Percentiles rank a stretch among this genome's conserved stretches.
Evolutionary conservation across 2,329 filamentous ascomycete species (phyloP).

Genomic region (Penicillium occitanis): DNA sequence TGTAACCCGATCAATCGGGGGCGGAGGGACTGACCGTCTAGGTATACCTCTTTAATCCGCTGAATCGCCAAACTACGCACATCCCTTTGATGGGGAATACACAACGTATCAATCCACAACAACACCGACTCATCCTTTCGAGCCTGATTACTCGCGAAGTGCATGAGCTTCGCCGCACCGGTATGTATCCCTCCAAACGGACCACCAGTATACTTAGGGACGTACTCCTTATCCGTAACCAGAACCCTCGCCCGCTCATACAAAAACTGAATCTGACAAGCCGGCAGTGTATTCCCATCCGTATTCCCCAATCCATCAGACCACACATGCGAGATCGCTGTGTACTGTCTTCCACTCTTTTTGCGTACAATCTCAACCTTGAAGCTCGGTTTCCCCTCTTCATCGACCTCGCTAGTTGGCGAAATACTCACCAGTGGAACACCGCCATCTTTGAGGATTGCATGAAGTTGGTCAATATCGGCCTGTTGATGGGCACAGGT

Average conservation of each 20-base stretch:
- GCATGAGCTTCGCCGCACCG: not conserved
- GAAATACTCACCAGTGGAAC: not conserved
- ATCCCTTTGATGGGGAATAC: slow-evolving; percentile 22
- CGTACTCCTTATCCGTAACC: slow-evolving; percentile 4
- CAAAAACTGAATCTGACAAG: not conserved
- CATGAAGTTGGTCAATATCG: not conserved
- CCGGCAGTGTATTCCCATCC: not conserved
- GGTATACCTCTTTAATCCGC: slow-evolving; percentile 22
- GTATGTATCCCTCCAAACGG: slow-evolving; percentile 6
- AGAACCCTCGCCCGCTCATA: slow-evolving; percentile 1
- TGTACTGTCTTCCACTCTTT: not conserved
- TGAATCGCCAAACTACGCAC: slow-evolving; percentile 22
- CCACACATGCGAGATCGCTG: slow-evolving; percentile 13
- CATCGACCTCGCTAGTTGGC: not conserved
- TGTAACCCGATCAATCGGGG: not conserved
- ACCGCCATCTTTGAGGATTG: slow-evolving; percentile 1
- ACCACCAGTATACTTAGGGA: not conserved
- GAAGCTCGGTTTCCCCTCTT: not conserved
- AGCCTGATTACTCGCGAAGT: slow-evolving; percentile 6
- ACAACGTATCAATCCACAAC: slow-evolving; percentile 23
- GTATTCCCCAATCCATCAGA: slow-evolving; percentile 12
- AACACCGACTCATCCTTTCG: slow-evolving; percentile 19
- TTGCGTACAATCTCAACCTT: slow-evolving; percentile 6
- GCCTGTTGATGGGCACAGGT: slow-evolving; percentile 15
- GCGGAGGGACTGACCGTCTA: slow-evolving; percentile 16